A percentile compares a stretch with the other conserved stretches of the same genome.
Conservation (phyloP, 2,329 filamentous ascomycete genomes). For the Verticillium nonalfalfae region DNA sequence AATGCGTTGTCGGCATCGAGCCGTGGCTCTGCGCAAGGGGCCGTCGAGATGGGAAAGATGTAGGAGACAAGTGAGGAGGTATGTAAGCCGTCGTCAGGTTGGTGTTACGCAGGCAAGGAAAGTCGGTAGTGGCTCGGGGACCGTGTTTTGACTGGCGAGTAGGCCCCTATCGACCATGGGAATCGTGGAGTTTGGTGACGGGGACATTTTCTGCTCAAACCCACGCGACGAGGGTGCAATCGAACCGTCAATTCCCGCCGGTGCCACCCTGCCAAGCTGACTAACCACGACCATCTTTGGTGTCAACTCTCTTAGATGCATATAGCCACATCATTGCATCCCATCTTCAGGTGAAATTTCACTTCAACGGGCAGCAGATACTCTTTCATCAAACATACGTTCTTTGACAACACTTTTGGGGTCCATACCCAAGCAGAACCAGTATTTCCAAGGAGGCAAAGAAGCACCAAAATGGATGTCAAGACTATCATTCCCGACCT, state of each 20-base stretch:
- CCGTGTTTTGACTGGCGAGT: not conserved
- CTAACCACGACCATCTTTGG: not conserved
- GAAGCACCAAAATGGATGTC: conserved; percentile 25
- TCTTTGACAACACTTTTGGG: not conserved
- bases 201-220: conserved; percentile 1
- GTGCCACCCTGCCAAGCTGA: not conserved
- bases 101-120: not conserved
- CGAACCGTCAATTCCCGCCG: not conserved
- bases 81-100: not conserved
- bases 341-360: not conserved
- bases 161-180: not conserved
- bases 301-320: not conserved
- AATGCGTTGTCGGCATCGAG: conserved; percentile 2
- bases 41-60: not conserved
- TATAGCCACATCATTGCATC: not conserved
- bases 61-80: not conserved
- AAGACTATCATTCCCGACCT: conserved; percentile 61
- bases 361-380: not conserved
- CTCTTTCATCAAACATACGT: not conserved
- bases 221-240: not conserved
- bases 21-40: not conserved
- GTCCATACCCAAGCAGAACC: not conserved
- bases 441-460: not conserved
- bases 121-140: not conserved
- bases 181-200: not conserved